Base-by-base conservation (phyloP, 768 basidiomycete genomes). In the Xanthoconium stramineum region DNA sequence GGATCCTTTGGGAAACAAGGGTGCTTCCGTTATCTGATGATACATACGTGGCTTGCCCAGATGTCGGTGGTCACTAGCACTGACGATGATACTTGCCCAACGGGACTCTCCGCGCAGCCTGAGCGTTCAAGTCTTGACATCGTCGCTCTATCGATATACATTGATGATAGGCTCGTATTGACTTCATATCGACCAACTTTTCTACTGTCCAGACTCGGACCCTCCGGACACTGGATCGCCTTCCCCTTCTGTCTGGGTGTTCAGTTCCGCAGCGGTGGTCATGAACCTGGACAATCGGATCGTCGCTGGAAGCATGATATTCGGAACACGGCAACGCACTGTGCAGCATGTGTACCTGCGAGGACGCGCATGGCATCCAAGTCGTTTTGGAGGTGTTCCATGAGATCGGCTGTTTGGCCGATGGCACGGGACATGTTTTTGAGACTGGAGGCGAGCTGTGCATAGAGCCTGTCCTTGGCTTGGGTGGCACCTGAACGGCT, bases 391-490 rank as follows among this genome's bases (percentile, higher is more conserved):
- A 94, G 78, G 52, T 84, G 81, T 66, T 87, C 89, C 70, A 89
- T 87, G 24, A 92, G 77, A 61, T 85, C 85, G 37, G 89, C 86
- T 1, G 91, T 90, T 61, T 84, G 86, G 28, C 79, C 76, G 47
- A 93, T 78, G 0, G 86, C 84, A 19, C 82, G 73, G 48, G 85
- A 83, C 71, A 93, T 84, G 47, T 85, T 76, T 30, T 81, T 81
- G 4, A 94, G 70, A 46, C 83, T 86, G 47, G 80, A 77, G 5
- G 89, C 80, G 4, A 94, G 80, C 65, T 92, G 89, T 38, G 80
- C 78, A 65, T 94, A 94, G 24, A 93, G 83, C 53, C 89, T 74
- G 62, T 91, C 85, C 72, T 94, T 94, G 36, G 87, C 82, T 59
- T 88, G 87, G 0, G 85, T 86, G 5, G 88, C 87, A 64, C 79